Evolutionary conservation across 116 monocot genomes (phyloP), one percentile per base, ranked within the genome.

Genomic region (Posidonia oceanica): DNA sequence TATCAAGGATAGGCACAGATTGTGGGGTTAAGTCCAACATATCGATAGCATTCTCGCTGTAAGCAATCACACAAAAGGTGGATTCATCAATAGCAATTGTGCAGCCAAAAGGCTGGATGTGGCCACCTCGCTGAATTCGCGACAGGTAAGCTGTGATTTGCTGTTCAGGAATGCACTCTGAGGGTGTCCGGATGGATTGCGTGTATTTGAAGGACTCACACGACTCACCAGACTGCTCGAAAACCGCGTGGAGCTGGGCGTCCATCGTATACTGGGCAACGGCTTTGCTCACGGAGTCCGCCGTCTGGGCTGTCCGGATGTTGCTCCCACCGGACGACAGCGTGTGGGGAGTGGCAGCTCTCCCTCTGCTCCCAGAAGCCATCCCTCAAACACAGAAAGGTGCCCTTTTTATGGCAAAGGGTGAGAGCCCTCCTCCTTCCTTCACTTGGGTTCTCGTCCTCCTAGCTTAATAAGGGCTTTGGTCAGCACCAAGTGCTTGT

Each of bases 61-160:
- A 95, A 39, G 91, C 94, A 74, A 95, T 66, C 41, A 95, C 39
- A 58, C 66, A 67, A 71, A 91, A 91, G 66, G 84, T 63, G 63
- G 74, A 69, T 44, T 88, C 88, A 62, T 83, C 78, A 51, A 86
- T 67, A 67, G 94, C 90, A 61, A 94, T 78, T 41, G 86, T 87
- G 78, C 83, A 83, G 4, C 88, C 88, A 51, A 85, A 80, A 10
- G 94, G 91, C 78, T 94, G 94, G 78, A 91, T 83, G 83, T 85
- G 72, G 42, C 91, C 91, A 36, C 91, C 88, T 22, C 94, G 85
- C 80, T 94, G 94, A 64, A 94, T 94, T 67, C 71, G 81, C 55
- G 86, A 88, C 61, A 94, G 83, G 75, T 91, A 94, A 57, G 88
- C 94, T 37, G 90, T 81, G 86, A 94, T 94, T 77, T 94, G 91